Conservation (phyloP, 805 yeast genomes). For the Lipomyces yamanashiensis region DNA sequence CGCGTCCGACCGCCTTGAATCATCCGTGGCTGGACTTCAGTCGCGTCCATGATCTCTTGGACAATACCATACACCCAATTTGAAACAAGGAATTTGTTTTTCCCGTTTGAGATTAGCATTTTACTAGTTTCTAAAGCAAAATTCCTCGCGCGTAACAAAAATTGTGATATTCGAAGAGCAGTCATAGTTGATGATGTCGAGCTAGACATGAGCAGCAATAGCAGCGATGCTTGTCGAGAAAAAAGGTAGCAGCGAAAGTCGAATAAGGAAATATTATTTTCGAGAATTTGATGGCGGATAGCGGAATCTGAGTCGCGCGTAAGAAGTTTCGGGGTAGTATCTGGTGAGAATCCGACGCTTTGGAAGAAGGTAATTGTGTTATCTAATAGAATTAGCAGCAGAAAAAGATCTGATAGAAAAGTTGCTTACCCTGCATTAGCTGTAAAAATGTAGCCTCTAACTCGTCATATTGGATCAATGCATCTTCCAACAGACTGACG, state of each 20-base stretch:
- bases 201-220: conserved; percentile 42
- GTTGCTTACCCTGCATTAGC: conserved; percentile 24
- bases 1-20: conserved; percentile 43
- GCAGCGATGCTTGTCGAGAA: conserved; percentile 45
- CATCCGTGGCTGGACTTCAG: conserved; percentile 39
- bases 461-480: conserved; percentile 57
- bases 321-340: conserved; percentile 33
- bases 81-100: conserved; percentile 37
- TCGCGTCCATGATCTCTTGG: conserved; percentile 50
- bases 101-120: conserved; percentile 38
- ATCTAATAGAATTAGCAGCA: neutral
- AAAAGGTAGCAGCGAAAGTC: conserved; percentile 49
- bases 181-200: conserved; percentile 43
- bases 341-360: conserved; percentile 41
- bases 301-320: conserved; percentile 33
- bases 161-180: conserved; percentile 43
- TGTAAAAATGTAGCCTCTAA: conserved; percentile 47
- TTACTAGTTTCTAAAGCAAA: conserved; percentile 51
- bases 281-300: conserved; percentile 43
- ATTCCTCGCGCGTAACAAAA: conserved; percentile 43
- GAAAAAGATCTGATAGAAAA: neutral
- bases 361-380: conserved; percentile 44
- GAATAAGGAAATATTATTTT: conserved; percentile 46
- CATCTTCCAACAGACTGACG: conserved; percentile 57
- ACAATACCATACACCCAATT: conserved; percentile 47